Evolutionary conservation across 1,139 yeast species (phyloP).

Genomic region (Saccharomycopsis crataegensis): DNA sequence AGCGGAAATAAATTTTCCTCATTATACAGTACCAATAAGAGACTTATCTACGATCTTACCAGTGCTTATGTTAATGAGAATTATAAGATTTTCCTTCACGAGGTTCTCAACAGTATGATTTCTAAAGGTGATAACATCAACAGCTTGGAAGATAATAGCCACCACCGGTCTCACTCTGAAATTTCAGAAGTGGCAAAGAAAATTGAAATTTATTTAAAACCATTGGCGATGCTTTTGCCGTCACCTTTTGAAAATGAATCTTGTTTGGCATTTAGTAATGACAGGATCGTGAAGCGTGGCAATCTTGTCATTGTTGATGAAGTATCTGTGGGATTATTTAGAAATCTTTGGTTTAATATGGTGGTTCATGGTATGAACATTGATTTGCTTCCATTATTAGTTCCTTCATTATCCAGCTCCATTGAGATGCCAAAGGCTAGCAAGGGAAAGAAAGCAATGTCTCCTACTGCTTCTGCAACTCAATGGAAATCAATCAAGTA

Average conservation of each 20-base stretch:
- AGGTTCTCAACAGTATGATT: conserved; percentile 58
- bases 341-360: conserved; percentile 92
- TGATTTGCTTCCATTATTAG: conserved; percentile 5
- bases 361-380: conserved; percentile 65
- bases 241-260: conserved; percentile 37
- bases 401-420: conserved; percentile 1
- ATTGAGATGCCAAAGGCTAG: conserved; percentile 10
- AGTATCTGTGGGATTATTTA: conserved; percentile 46
- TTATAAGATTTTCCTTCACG: conserved; percentile 53
- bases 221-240: conserved; percentile 73
- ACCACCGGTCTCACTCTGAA: conserved; percentile 74
- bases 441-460: background rate
- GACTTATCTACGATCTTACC: conserved; percentile 25
- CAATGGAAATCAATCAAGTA: conserved; percentile 20
- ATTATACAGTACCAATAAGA: conserved; percentile 6
- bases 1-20: background rate
- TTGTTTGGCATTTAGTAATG: background rate
- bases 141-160: conserved; percentile 49
- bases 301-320: conserved; percentile 23
- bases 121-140: conserved; percentile 56
- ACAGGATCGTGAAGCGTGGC: background rate
- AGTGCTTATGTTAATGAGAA: conserved; percentile 37
- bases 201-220: conserved; percentile 59
- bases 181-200: conserved; percentile 72
- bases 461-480: background rate